These are phyloP conservation scores for Thymus mandschuricus DNA, from an alignment of 257 asterid genomes.

Conservation along the genomic window DNA sequence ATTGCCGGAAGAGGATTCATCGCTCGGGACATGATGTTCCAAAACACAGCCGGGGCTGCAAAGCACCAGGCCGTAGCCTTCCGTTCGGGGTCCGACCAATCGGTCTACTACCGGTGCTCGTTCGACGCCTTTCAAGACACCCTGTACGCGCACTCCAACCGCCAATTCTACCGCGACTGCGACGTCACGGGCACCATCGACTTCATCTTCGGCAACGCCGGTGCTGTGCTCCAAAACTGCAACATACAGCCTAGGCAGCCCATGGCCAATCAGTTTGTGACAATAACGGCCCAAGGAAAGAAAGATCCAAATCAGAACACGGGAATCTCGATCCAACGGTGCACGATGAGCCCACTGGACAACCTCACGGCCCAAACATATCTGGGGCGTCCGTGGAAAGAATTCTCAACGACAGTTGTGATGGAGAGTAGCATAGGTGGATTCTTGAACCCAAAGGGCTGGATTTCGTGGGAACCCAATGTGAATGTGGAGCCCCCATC, in stretches of 20 bases:
- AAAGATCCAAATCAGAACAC: slow-evolving; percentile 75
- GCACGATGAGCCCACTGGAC: slow-evolving; percentile 51
- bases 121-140: slow-evolving; percentile 88
- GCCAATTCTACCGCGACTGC: slow-evolving; percentile 88
- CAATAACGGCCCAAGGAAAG: slow-evolving; percentile 89
- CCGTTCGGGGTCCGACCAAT: slow-evolving; percentile 73
- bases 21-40: slow-evolving; percentile 66
- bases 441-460: slow-evolving; percentile 63
- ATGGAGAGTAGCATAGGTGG: slow-evolving; percentile 58
- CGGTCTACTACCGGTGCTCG: slow-evolving; percentile 64
- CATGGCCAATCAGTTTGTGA: slow-evolving; percentile 64
- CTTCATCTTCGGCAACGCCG: slow-evolving; percentile 80
- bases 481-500: slow-evolving; percentile 57
- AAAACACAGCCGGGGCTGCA: slow-evolving; percentile 73
- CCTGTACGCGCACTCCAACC: slow-evolving; percentile 75
- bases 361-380: slow-evolving; percentile 56
- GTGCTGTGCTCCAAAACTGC: slow-evolving; percentile 75
- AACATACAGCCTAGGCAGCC: slow-evolving; percentile 79
- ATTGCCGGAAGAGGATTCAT: slow-evolving; percentile 73
- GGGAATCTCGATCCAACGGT: slow-evolving; percentile 75
- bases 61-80: slow-evolving; percentile 93
- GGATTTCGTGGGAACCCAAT: slow-evolving; percentile 61
- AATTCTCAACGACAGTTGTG: slow-evolving; percentile 59
- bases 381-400: slow-evolving; percentile 86
- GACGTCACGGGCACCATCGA: slow-evolving; percentile 80